Percentiles rank a stretch among this genome's conserved stretches.
Evolutionary conservation across 768 basidiomycete species (phyloP).

Genomic region (Boletus eberwhitei): DNA sequence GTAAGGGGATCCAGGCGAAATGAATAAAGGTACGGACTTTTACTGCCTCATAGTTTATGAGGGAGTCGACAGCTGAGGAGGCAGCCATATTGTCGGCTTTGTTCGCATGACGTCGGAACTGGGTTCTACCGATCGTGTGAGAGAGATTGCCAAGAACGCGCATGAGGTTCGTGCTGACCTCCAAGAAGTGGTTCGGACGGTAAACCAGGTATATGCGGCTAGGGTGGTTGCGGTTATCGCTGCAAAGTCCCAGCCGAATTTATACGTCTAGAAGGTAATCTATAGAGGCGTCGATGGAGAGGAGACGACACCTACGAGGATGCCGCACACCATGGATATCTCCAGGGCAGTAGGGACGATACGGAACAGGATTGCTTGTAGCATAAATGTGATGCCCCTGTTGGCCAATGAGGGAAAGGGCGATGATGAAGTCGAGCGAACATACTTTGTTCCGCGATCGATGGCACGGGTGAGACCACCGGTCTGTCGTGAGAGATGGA

Average conservation of each 20-base stretch:
- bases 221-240: constrained; percentile 83
- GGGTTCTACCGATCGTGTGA: constrained; percentile 53
- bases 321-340: constrained; percentile 95
- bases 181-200: constrained; percentile 94
- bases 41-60: constrained; percentile 98
- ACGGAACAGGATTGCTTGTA: constrained; percentile 91
- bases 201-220: constrained; percentile 95
- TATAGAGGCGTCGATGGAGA: not conserved
- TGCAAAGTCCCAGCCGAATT: constrained; percentile 97
- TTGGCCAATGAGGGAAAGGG: not conserved
- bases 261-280: constrained; percentile 66
- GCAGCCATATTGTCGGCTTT: constrained; percentile 96
- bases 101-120: constrained; percentile 92
- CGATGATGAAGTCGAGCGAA: not conserved
- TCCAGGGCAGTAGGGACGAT: constrained; percentile 95
- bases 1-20: not conserved
- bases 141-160: not conserved
- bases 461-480: constrained; percentile 96
- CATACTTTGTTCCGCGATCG: constrained; percentile 94
- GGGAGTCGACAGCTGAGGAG: constrained; percentile 86
- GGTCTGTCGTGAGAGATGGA: constrained; percentile 91
- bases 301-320: constrained; percentile 58
- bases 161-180: constrained; percentile 45
- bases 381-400: constrained; percentile 94
- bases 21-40: constrained; percentile 55